A percentile compares a stretch with the other conserved stretches of the same genome.
phyloP scores from a whole-genome alignment of 1,284 basidiomycete species.

The Trichosporon inkin region DNA sequence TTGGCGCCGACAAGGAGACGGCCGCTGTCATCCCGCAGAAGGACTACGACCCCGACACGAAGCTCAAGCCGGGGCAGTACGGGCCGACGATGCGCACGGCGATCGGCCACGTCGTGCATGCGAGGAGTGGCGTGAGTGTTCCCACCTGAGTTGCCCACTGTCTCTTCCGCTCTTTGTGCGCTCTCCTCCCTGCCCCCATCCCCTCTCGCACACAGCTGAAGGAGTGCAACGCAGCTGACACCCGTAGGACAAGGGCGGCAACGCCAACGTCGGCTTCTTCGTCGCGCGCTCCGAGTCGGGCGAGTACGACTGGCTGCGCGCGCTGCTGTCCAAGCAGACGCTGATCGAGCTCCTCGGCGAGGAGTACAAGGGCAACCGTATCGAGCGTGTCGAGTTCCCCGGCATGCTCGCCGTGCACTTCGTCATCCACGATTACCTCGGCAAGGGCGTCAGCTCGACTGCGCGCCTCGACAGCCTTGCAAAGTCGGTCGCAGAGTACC shows the following conservation, averaged over 20 bases:
- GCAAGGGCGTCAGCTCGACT: slow-evolving; percentile 21
- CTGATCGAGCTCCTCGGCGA: slow-evolving; percentile 24
- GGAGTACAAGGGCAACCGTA: slow-evolving; percentile 25
- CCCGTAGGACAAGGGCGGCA: slow-evolving; percentile 28
- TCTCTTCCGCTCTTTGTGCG: background rate
- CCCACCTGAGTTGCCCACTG: background rate
- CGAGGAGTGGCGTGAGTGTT: slow-evolving; percentile 25
- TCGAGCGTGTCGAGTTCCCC: slow-evolving; percentile 36
- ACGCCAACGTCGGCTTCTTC: slow-evolving; percentile 33
- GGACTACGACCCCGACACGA: slow-evolving; percentile 16
- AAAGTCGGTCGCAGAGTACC: slow-evolving; percentile 22
- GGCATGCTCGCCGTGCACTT: slow-evolving; percentile 36
- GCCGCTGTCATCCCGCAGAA: slow-evolving; percentile 7
- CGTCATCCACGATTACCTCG: slow-evolving; percentile 41
- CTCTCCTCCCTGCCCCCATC: background rate
- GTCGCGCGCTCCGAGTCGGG: slow-evolving; percentile 21
- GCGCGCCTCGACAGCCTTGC: slow-evolving; percentile 20
- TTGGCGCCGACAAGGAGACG: background rate
- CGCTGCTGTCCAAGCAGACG: slow-evolving; percentile 20
- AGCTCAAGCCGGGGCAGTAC: slow-evolving; percentile 7
- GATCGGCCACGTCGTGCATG: slow-evolving; percentile 30
- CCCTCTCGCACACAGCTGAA: too few species aligned
- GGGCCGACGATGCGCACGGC: slow-evolving; percentile 25
- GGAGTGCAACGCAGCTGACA: too few species aligned
- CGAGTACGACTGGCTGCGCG: slow-evolving; percentile 26